A percentile compares a stretch with the other conserved stretches of the same genome.
Evolutionary conservation across 345 rosid species (phyloP).

Genomic region (Brassica rapa): DNA sequence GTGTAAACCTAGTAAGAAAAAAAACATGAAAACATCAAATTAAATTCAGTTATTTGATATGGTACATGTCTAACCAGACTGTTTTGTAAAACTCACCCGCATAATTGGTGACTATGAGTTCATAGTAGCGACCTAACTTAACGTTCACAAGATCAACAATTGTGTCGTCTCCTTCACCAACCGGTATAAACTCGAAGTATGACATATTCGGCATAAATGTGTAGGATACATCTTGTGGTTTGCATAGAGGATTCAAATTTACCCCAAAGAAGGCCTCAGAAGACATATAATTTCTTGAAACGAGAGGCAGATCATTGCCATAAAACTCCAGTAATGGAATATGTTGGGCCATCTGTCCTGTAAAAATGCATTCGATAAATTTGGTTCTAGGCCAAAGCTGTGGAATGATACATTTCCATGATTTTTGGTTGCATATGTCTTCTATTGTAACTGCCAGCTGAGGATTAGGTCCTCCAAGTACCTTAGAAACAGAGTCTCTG

Average conservation of each 20-base stretch:
- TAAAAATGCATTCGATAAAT: neutral
- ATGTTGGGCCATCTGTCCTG: neutral
- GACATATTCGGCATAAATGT: neutral
- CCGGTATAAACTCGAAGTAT: neutral
- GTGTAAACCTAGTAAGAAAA: slow-evolving; percentile 47
- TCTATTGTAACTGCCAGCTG: slow-evolving; percentile 51
- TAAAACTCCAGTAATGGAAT: neutral
- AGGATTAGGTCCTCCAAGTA: slow-evolving; percentile 44
- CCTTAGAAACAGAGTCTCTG: slow-evolving; percentile 36
- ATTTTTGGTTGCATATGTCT: slow-evolving; percentile 38
- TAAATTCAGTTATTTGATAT: too few relatives aligned
- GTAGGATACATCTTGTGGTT: neutral
- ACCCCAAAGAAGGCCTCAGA: neutral
- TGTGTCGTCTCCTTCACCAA: neutral
- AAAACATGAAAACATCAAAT: neutral
- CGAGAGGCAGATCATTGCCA: neutral
- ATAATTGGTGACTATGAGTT: neutral
- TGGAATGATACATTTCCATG: slow-evolving; percentile 60
- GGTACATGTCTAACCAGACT: too few relatives aligned
- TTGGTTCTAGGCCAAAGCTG: neutral
- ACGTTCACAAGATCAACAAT: neutral
- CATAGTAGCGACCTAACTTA: slow-evolving; percentile 7
- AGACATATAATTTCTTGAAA: neutral
- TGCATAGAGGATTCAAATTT: neutral
- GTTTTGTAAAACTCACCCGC: too few relatives aligned